Evolutionary conservation across 1,284 basidiomycete species (phyloP).

Genomic region (Cutaneotrichosporon mucoides): DNA sequence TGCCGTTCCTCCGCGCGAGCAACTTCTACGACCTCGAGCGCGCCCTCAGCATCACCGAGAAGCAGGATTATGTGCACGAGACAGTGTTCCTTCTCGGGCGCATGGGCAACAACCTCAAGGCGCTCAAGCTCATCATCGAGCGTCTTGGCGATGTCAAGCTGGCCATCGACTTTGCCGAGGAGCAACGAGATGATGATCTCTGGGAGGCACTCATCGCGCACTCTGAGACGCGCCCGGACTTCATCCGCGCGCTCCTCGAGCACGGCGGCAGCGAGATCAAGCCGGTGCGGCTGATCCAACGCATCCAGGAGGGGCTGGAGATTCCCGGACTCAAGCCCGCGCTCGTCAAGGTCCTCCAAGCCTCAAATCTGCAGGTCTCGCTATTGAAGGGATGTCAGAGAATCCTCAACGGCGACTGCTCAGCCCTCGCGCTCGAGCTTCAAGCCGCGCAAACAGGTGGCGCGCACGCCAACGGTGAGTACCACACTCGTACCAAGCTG

Average conservation of each 20-base stretch:
- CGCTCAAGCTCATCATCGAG: constrained; percentile 91
- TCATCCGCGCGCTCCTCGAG: constrained; percentile 90
- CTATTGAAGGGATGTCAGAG: constrained; percentile 84
- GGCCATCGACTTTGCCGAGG: constrained; percentile 97
- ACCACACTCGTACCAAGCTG: background rate
- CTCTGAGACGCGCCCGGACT: constrained; percentile 91
- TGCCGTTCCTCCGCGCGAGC: constrained; percentile 87
- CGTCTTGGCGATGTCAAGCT: constrained; percentile 86
- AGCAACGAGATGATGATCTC: constrained; percentile 93
- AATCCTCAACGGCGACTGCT: constrained; percentile 76
- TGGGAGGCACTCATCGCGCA: constrained; percentile 96
- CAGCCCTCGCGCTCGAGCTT: constrained; percentile 64
- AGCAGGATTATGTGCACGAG: constrained; percentile 82
- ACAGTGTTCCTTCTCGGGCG: constrained; percentile 97
- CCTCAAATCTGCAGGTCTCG: constrained; percentile 84
- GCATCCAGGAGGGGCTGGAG: constrained; percentile 92
- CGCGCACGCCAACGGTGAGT: constrained; percentile 66
- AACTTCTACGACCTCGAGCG: constrained; percentile 94
- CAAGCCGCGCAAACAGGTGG: constrained; percentile 72
- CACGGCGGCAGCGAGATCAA: constrained; percentile 96
- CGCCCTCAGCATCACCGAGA: constrained; percentile 70
- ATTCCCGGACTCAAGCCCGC: constrained; percentile 92
- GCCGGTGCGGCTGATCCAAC: constrained; percentile 85
- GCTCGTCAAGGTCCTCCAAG: constrained; percentile 92
- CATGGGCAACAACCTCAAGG: constrained; percentile 96